phyloP scores from a whole-genome alignment of 2,329 filamentous ascomycete genomes.

The Fusarium buxicola region DNA sequence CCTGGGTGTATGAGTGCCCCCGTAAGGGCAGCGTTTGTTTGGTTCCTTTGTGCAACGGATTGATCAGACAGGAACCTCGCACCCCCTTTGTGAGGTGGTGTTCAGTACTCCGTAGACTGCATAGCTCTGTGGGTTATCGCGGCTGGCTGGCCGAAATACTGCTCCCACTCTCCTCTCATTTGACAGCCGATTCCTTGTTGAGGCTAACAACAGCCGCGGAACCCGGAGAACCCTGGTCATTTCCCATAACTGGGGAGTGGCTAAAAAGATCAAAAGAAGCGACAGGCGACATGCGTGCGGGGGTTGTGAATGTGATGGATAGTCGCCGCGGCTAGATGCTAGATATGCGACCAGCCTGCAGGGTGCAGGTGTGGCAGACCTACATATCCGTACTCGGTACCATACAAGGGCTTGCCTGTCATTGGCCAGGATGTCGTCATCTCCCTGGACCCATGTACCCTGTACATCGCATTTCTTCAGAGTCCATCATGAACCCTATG shows the following conservation, averaged over 20 bases:
- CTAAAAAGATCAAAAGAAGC: constrained; percentile 10
- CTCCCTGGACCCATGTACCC: background rate
- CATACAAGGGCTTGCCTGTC: constrained; percentile 11
- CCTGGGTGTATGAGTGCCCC: too few species aligned
- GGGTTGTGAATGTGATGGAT: constrained; percentile 28
- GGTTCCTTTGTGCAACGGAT: background rate
- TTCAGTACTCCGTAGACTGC: background rate
- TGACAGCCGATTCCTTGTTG: background rate
- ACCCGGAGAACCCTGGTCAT: constrained; percentile 15
- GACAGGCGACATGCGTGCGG: constrained; percentile 16
- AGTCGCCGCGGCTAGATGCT: constrained; percentile 34
- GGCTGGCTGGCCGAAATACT: background rate
- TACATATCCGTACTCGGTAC: too few species aligned
- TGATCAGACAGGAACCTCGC: too few species aligned
- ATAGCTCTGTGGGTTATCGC: constrained; percentile 9
- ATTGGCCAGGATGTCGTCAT: constrained; percentile 2
- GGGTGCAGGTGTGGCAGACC: constrained; percentile 23
- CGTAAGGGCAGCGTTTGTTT: too few species aligned
- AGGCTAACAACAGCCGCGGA: constrained; percentile 8
- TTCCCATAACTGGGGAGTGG: constrained; percentile 8
- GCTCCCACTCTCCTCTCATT: background rate
- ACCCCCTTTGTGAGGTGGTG: too few species aligned
- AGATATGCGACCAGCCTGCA: constrained; percentile 27
- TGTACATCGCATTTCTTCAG: background rate
- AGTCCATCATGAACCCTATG: constrained; percentile 2